A percentile compares a stretch with the other conserved stretches of the same genome.
These are phyloP conservation scores for Trichophyton mentagrophytes DNA, from an alignment of 2,329 filamentous ascomycete species.

Conservation along the genomic window DNA sequence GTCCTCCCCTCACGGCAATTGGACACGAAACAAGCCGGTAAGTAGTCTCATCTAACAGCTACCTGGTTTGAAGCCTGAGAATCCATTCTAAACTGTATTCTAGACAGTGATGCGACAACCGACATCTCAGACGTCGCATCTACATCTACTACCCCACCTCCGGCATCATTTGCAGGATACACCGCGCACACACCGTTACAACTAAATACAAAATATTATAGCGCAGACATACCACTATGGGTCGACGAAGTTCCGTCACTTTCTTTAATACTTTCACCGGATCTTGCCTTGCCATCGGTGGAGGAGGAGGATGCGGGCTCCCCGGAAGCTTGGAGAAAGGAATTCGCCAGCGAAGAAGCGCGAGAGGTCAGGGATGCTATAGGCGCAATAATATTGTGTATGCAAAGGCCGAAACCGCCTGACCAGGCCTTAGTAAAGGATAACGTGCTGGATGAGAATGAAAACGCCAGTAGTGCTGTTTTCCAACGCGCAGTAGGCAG, in stretches of 20 bases:
- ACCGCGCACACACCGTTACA: constrained; percentile 33
- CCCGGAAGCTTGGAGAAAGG: constrained; percentile 24
- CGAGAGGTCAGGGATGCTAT: constrained; percentile 34
- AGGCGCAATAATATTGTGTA: constrained; percentile 30
- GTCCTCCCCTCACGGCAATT: constrained; percentile 14
- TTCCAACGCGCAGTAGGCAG: constrained; percentile 17
- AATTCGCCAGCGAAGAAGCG: constrained; percentile 32
- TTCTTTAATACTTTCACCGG: background rate
- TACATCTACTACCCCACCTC: constrained; percentile 13
- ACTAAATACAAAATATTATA: constrained; percentile 34
- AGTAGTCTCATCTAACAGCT: background rate
- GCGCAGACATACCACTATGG: constrained; percentile 34
- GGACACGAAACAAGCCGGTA: background rate
- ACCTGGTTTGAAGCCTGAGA: background rate
- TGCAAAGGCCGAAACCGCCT: constrained; percentile 23
- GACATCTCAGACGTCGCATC: background rate
- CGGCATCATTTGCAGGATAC: constrained; percentile 32
- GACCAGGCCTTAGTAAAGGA: constrained; percentile 2
- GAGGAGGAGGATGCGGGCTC: constrained; percentile 7
- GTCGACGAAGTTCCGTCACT: constrained; percentile 32
- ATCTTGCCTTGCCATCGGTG: background rate
- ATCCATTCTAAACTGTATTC: background rate
- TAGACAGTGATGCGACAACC: background rate
- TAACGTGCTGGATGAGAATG: background rate
- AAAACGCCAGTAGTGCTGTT: background rate